Percentiles rank a stretch among this genome's conserved stretches.
Evolutionary conservation across 768 basidiomycete genomes (phyloP).

Genomic region (Boletus reticulatus): DNA sequence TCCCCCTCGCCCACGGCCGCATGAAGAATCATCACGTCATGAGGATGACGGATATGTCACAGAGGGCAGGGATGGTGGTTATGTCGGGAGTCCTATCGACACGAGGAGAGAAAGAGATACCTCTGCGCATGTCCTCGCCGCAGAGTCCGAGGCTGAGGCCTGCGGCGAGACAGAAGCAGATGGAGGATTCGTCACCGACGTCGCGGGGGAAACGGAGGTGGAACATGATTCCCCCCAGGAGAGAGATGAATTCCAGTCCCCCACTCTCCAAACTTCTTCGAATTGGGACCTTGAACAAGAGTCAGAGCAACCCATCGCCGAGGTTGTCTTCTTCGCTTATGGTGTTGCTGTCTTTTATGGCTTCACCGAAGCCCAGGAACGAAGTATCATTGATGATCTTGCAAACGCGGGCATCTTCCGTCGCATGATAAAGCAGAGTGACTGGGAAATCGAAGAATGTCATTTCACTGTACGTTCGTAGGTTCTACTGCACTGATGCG

Average conservation of each 20-base stretch:
- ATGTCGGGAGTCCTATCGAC: constrained; percentile 40
- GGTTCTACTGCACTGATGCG: background rate
- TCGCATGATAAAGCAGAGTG: constrained; percentile 55
- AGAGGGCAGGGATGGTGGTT: constrained; percentile 49
- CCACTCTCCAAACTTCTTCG: background rate
- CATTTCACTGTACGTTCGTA: constrained; percentile 66
- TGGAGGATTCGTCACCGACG: constrained; percentile 11
- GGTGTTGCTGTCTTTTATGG: constrained; percentile 95
- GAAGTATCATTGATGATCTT: constrained; percentile 81
- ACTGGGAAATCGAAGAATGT: constrained; percentile 93
- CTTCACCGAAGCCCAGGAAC: constrained; percentile 74
- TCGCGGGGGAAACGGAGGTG: constrained; percentile 12
- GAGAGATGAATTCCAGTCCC: constrained; percentile 6
- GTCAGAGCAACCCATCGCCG: constrained; percentile 52
- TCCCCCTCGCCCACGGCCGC: constrained; percentile 14
- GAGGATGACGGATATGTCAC: constrained; percentile 25
- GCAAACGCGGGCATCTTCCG: constrained; percentile 68
- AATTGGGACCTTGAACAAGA: constrained; percentile 10
- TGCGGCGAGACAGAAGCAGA: constrained; percentile 11
- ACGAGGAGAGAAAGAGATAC: constrained; percentile 4
- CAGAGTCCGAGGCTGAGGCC: constrained; percentile 8
- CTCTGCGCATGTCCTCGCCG: background rate
- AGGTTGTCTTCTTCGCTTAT: constrained; percentile 80
- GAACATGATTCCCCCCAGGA: constrained; percentile 2
- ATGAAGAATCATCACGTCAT: constrained; percentile 14